Conservation (phyloP, 352 stramenopile genomes). For the Pythium aristosporum region DNA sequence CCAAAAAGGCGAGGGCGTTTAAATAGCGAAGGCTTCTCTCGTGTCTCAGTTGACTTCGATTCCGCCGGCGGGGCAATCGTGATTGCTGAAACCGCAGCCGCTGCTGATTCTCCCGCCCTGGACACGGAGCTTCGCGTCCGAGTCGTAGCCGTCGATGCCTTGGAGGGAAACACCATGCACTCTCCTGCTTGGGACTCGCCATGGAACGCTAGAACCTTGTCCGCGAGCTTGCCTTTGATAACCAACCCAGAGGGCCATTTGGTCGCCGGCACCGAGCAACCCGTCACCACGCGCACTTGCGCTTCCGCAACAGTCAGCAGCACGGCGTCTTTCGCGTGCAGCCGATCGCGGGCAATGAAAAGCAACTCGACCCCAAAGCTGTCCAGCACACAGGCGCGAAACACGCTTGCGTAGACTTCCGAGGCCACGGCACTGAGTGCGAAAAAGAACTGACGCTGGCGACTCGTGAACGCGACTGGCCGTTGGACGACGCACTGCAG, state of each 20-base stretch:
- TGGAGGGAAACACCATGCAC: slow-evolving; percentile 21
- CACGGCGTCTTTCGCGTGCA: slow-evolving; percentile 44
- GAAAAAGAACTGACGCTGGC: slow-evolving; percentile 59
- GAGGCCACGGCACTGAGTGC: slow-evolving; percentile 45
- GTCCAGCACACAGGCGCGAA: slow-evolving; percentile 52
- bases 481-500: neutral
- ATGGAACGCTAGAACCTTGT: slow-evolving; percentile 40
- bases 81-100: neutral
- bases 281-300: neutral
- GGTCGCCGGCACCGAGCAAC: slow-evolving; percentile 18
- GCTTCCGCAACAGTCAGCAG: slow-evolving; percentile 28
- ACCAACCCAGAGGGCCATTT: slow-evolving; percentile 27
- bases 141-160: slow-evolving; percentile 8
- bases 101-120: neutral
- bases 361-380: slow-evolving; percentile 45
- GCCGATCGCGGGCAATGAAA: slow-evolving; percentile 44
- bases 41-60: neutral
- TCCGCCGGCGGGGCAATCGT: neutral
- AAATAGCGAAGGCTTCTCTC: slow-evolving; percentile 27
- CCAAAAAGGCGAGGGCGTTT: slow-evolving; percentile 32
- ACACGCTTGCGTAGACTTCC: slow-evolving; percentile 54
- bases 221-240: slow-evolving; percentile 31
- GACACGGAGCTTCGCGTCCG: neutral
- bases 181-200: neutral
- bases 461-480: slow-evolving; percentile 36